Evolutionary conservation across 179 eudicot genomes (phyloP).

Genomic region (Pouteria campechiana): DNA sequence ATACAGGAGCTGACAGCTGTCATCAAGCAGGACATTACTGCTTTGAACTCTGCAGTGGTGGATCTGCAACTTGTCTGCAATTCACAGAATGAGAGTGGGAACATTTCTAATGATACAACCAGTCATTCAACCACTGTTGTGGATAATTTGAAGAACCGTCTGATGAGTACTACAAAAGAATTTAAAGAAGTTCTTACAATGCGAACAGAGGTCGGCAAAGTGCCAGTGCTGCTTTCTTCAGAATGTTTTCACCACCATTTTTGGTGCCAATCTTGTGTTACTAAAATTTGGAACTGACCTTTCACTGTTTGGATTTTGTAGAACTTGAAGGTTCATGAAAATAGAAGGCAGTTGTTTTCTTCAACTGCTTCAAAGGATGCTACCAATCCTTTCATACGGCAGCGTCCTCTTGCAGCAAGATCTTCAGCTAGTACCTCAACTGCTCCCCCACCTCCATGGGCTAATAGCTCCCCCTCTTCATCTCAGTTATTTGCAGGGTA

Average conservation of each 20-base stretch:
- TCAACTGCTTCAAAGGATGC: constrained; percentile 56
- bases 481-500: constrained; percentile 71
- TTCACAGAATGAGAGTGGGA: constrained; percentile 65
- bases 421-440: constrained; percentile 36
- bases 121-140: constrained; percentile 91
- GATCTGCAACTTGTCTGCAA: constrained; percentile 82
- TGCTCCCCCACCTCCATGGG: constrained; percentile 77
- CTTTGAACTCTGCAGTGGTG: constrained; percentile 84
- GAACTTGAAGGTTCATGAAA: constrained; percentile 85
- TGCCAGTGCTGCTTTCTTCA: background rate
- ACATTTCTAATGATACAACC: constrained; percentile 63
- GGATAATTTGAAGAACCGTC: constrained; percentile 79
- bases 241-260: background rate
- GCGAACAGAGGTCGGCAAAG: constrained; percentile 74
- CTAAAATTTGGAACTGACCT: too few species aligned
- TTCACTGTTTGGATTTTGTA: too few species aligned
- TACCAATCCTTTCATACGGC: constrained; percentile 81
- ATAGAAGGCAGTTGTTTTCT: constrained; percentile 75
- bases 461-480: constrained; percentile 53
- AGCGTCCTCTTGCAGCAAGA: constrained; percentile 66
- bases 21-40: constrained; percentile 92
- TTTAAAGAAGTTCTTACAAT: constrained; percentile 90
- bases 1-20: constrained; percentile 90
- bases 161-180: constrained; percentile 88
- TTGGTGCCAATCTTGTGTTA: background rate